phyloP scores from a whole-genome alignment of 176 grass and related monocot species.

The Olyra latifolia region DNA sequence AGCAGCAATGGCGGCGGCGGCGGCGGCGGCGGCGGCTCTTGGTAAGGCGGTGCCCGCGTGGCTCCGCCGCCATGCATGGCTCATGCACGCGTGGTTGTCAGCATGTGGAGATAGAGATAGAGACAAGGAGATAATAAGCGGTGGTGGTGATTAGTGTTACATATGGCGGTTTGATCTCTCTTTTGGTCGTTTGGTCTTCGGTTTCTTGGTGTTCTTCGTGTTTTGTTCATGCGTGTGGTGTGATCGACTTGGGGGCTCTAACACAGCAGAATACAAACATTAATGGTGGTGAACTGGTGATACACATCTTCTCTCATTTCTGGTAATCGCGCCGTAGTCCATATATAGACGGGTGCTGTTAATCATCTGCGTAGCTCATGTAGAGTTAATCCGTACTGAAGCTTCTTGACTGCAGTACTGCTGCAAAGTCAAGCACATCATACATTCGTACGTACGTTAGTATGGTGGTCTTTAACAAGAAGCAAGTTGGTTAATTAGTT shows the following conservation, averaged over 20 bases:
- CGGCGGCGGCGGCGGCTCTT: constrained; percentile 40
- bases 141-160: constrained; percentile 56
- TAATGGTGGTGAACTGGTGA: constrained; percentile 39
- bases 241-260: constrained; percentile 50
- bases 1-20: constrained; percentile 53
- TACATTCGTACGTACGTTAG: background rate
- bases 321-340: constrained; percentile 7
- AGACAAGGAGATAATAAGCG: constrained; percentile 59
- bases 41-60: constrained; percentile 36
- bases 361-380: constrained; percentile 11
- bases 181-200: constrained; percentile 17
- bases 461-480: background rate
- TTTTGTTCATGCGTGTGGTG: constrained; percentile 54
- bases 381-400: constrained; percentile 22
- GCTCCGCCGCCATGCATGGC: constrained; percentile 51
- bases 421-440: background rate
- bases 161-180: constrained; percentile 52
- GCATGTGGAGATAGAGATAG: constrained; percentile 45
- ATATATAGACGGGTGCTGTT: background rate
- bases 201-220: constrained; percentile 33
- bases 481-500: background rate
- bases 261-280: constrained; percentile 60
- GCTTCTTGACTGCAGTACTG: background rate
- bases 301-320: constrained; percentile 37
- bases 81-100: constrained; percentile 56